Conservation (phyloP, 495 filamentous ascomycete species). For the Penicillium taxi region DNA sequence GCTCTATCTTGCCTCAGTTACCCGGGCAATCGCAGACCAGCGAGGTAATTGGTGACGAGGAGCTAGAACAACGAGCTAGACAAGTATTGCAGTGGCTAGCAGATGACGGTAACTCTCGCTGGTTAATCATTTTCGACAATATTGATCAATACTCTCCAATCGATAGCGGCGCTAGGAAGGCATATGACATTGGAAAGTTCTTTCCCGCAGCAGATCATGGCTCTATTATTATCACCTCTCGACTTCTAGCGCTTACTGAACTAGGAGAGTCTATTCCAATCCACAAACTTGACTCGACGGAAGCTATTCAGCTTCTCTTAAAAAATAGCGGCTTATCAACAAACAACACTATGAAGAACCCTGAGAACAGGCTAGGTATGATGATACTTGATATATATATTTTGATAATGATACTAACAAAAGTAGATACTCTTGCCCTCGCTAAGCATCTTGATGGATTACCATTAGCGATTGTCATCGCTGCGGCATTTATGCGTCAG, state of each 20-base stretch:
- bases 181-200: constrained; percentile 25
- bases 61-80: constrained; percentile 12
- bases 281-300: constrained; percentile 9
- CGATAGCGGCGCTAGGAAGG: constrained; percentile 9
- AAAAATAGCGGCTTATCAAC: constrained; percentile 11
- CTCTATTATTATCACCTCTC: constrained; percentile 33
- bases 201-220: constrained; percentile 33
- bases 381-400: neutral
- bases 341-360: neutral
- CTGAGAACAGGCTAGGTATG: constrained; percentile 10
- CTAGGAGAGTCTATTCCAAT: constrained; percentile 21
- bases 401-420: constrained; percentile 12
- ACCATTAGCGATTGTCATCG: constrained; percentile 35
- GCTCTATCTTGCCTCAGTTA: constrained; percentile 10
- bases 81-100: constrained; percentile 18
- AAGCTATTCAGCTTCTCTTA: constrained; percentile 19
- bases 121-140: constrained; percentile 38
- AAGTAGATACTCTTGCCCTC: constrained; percentile 17
- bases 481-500: constrained; percentile 33
- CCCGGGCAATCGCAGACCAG: constrained; percentile 2
- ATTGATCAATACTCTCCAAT: constrained; percentile 24
- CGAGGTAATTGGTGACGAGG: constrained; percentile 7
- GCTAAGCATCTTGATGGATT: constrained; percentile 29
- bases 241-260: constrained; percentile 18
- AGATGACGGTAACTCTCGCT: constrained; percentile 19